Conservation (phyloP, 1,284 basidiomycete genomes). For the Cutaneotrichosporon daszewskae region DNA sequence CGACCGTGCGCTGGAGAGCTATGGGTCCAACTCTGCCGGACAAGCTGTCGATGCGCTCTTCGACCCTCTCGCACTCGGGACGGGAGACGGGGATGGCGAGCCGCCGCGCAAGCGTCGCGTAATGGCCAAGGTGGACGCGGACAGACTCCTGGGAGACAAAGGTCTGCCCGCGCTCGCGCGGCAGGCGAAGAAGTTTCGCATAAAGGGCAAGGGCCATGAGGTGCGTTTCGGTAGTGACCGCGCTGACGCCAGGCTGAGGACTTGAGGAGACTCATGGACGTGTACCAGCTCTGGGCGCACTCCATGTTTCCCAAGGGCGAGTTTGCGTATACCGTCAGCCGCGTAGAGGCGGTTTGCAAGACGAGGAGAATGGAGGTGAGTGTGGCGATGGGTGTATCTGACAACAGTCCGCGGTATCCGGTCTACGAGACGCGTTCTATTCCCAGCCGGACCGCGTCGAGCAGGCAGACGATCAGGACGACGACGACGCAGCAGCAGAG, state of each 20-base stretch:
- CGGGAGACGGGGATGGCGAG: too few species aligned
- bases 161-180: constrained; percentile 74
- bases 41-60: too few species aligned
- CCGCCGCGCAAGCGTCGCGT: too few species aligned
- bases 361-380: constrained; percentile 74
- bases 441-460: constrained; percentile 45
- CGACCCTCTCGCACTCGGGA: too few species aligned
- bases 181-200: constrained; percentile 65
- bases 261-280: constrained; percentile 65
- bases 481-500: constrained; percentile 3
- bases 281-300: constrained; percentile 90
- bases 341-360: constrained; percentile 79
- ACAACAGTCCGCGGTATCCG: constrained; percentile 47
- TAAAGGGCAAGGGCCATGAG: constrained; percentile 83
- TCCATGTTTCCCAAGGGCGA: constrained; percentile 78
- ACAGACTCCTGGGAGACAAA: constrained; percentile 59
- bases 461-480: constrained; percentile 30
- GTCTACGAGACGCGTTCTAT: constrained; percentile 56
- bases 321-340: constrained; percentile 72
- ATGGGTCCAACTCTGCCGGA: too few species aligned
- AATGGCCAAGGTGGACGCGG: constrained; percentile 63
- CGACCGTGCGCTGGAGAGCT: too few species aligned
- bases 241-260: constrained; percentile 58
- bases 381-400: constrained; percentile 8
- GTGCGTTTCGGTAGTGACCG: constrained; percentile 48